Evolutionary conservation across 345 rosid species (phyloP).

Genomic region (Citrus glauca): DNA sequence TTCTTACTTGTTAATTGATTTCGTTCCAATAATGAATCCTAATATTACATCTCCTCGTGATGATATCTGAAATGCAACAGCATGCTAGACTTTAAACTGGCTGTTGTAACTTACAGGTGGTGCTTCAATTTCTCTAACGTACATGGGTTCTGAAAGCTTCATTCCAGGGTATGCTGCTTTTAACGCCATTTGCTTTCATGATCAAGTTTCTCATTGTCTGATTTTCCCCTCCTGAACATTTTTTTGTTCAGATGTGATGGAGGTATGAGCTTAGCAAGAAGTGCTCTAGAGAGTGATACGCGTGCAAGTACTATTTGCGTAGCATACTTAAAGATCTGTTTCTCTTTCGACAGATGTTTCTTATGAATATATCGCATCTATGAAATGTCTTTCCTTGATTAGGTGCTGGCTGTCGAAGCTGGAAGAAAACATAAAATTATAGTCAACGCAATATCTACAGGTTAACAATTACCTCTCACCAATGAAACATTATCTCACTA

Average conservation of each 20-base stretch:
- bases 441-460: constrained; percentile 67
- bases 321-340: not conserved
- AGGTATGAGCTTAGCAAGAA: constrained; percentile 96
- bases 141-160: constrained; percentile 89
- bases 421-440: constrained; percentile 68
- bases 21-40: not conserved
- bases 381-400: not conserved
- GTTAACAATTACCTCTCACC: constrained; percentile 12
- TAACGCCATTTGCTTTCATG: not conserved
- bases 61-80: not conserved
- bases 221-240: not conserved
- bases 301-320: constrained; percentile 36
- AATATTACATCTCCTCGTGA: not conserved
- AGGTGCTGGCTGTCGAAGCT: constrained; percentile 76
- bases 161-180: constrained; percentile 68
- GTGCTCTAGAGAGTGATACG: constrained; percentile 92
- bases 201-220: not conserved
- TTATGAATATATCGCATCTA: not conserved
- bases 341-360: not conserved
- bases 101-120: constrained; percentile 50
- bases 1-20: too few relatives aligned
- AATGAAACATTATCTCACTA: not conserved
- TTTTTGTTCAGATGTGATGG: constrained; percentile 68
- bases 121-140: constrained; percentile 84
- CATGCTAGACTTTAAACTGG: not conserved